These are phyloP conservation scores for Simplicillium sp. DNA, from an alignment of 2,329 filamentous ascomycete species.

Conservation along the genomic window DNA sequence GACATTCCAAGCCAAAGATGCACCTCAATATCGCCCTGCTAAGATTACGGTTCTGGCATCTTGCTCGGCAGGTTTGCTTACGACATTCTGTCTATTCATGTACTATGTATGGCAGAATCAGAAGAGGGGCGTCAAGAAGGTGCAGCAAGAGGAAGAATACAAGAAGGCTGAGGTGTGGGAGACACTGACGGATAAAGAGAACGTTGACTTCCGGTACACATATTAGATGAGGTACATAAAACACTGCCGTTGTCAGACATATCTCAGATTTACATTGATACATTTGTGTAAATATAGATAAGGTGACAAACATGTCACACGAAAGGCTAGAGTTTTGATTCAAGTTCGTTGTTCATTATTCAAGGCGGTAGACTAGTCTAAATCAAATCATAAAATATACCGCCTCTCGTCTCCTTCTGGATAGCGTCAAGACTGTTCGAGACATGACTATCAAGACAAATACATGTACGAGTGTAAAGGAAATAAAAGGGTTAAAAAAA, in stretches of 20 bases:
- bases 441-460: not conserved
- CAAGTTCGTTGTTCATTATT: no score
- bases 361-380: no score
- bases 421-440: no score
- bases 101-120: conserved; percentile 43
- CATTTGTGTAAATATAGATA: no score
- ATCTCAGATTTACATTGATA: no score
- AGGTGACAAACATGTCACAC: no score
- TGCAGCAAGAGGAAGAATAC: conserved; percentile 28
- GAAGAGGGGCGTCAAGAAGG: conserved; percentile 18
- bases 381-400: no score
- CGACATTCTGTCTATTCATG: conserved; percentile 17
- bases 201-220: conserved; percentile 45
- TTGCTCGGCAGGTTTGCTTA: conserved; percentile 1
- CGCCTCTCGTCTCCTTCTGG: no score
- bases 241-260: no score
- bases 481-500: not conserved
- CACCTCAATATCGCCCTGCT: conserved; percentile 23
- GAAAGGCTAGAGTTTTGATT: no score
- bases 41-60: conserved; percentile 15
- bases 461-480: conserved; percentile 6
- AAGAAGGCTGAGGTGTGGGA: conserved; percentile 33
- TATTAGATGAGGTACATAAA: conserved; percentile 17
- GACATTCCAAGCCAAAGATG: conserved; percentile 23
- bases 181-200: conserved; percentile 46